These are phyloP conservation scores for Paramecium primaurelia DNA, from an alignment of 73 alveolate genomes.

Conservation along the genomic window DNA sequence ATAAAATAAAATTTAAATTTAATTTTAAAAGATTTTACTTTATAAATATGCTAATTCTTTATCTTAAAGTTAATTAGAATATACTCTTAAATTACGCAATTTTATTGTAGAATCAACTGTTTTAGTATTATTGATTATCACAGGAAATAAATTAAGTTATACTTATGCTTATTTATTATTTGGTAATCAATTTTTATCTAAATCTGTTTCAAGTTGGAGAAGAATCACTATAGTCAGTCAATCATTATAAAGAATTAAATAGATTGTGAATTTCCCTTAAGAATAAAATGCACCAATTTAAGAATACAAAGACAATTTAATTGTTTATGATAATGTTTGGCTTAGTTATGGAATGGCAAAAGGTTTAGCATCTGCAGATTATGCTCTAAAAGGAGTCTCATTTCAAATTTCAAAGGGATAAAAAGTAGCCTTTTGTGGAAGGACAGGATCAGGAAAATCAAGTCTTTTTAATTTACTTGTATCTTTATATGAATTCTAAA, in stretches of 20 bases:
- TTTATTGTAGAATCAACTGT: not conserved
- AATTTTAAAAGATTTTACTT: not conserved
- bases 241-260: conserved; percentile 18
- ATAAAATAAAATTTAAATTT: not conserved
- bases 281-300: conserved; percentile 29
- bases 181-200: not conserved
- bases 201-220: conserved; percentile 26
- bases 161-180: conserved; percentile 32
- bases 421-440: conserved; percentile 81
- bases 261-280: not conserved
- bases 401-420: conserved; percentile 64
- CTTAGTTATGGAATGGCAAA: conserved; percentile 63
- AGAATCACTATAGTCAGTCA: not conserved
- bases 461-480: conserved; percentile 66
- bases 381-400: conserved; percentile 66
- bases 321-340: conserved; percentile 70
- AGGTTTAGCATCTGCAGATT: conserved; percentile 38
- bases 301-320: conserved; percentile 36
- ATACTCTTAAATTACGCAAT: not conserved
- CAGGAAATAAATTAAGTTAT: conserved; percentile 12
- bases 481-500: conserved; percentile 59
- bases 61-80: not conserved
- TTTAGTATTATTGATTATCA: not conserved
- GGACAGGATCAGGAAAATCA: conserved; percentile 84
- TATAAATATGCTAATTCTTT: not conserved